Evolutionary conservation across 1,284 basidiomycete genomes (phyloP).

Genomic region (Trametes sp.): DNA sequence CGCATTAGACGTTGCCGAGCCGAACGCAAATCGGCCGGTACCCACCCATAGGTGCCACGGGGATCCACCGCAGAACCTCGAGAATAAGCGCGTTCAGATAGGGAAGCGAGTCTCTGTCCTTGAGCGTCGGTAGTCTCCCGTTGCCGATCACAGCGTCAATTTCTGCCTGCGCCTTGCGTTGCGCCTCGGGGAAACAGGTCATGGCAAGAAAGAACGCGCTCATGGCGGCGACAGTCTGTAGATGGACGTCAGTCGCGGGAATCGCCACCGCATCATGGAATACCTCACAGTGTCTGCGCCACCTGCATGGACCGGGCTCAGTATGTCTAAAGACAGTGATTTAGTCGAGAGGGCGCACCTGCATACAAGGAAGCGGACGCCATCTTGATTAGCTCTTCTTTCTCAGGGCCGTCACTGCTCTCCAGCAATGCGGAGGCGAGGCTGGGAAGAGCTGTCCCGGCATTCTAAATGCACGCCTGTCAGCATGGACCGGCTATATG

Average conservation of each 20-base stretch:
- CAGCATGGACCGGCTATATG: background rate
- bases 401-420: constrained; percentile 27
- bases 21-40: background rate
- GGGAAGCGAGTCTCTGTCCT: constrained; percentile 38
- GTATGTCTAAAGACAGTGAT: constrained; percentile 7
- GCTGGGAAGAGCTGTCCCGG: constrained; percentile 38
- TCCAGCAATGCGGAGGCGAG: constrained; percentile 37
- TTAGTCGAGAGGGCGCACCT: constrained; percentile 23
- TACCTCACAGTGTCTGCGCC: constrained; percentile 39
- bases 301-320: constrained; percentile 20
- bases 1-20: background rate
- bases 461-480: constrained; percentile 29
- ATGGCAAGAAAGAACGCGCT: constrained; percentile 41
- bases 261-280: background rate
- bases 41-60: constrained; percentile 38
- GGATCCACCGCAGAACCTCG: constrained; percentile 41
- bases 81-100: constrained; percentile 41
- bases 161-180: constrained; percentile 41
- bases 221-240: constrained; percentile 39
- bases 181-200: constrained; percentile 40
- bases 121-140: constrained; percentile 37
- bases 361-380: constrained; percentile 39
- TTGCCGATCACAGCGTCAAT: constrained; percentile 39
- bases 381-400: constrained; percentile 41
- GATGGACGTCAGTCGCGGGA: constrained; percentile 6